Evolutionary conservation across 108 stramenopile genomes (phyloP), one percentile per base, ranked within the genome.

Genomic region (Pseudonitzschia pungens): DNA sequence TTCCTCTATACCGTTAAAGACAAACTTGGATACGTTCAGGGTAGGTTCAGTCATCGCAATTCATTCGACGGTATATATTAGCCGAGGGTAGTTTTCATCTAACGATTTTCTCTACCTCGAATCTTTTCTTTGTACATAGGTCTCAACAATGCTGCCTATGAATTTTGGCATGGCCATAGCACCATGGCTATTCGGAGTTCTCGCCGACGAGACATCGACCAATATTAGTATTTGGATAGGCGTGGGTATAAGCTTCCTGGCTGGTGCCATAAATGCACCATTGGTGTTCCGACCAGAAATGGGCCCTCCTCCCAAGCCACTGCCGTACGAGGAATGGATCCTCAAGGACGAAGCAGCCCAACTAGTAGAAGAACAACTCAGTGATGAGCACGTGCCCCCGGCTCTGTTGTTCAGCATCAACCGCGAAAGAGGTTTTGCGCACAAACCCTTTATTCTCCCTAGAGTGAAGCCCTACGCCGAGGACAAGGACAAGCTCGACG

Each of bases 81-180:
- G 18, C 36, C 36, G 6, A 2, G 18, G 16, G 9, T 1, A 1
- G 45, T 11, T 8, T 48, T 18, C 14, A 48, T 18, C 45, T 48
- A 12, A 18, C 45, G 45, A 48, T 48, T 48, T 10, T 48, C 45
- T 18, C 14, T 48, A 48, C 1, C 18, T 48, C 14, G 1, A 2
- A 18, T 48, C 10, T 48, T 4, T 48, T 4, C 45, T 48, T 48
- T 48, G 45, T 12, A 10, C 18, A 14, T 18, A 48, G 45, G 85
- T 0, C 64, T 83, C 53, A 86, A 86, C 68, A 86, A 81, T 53
- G 41, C 80, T 16, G 68, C 63, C n/a, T 0, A 86, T 86, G 85
- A 86, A 86, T 54, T 83, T 86, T 66, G 85, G 82, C 6, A 83
- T 83, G 71, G 85, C 85, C 5, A 31, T 86, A 40, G 79, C 85